These are phyloP conservation scores for Annulohypoxylon nitens DNA, from an alignment of 495 filamentous ascomycete species.

Conservation along the genomic window DNA sequence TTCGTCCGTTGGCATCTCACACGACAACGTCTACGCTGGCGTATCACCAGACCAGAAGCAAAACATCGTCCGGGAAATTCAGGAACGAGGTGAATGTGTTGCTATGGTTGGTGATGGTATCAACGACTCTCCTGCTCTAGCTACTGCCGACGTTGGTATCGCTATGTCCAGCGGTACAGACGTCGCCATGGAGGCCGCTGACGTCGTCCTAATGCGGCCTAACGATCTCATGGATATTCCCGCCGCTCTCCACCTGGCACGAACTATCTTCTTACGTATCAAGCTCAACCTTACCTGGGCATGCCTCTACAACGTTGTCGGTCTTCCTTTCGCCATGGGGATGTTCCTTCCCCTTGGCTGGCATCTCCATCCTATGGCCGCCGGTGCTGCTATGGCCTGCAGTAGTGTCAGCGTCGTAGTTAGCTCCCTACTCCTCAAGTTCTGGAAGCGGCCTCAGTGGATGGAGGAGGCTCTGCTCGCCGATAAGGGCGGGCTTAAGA, in stretches of 20 bases:
- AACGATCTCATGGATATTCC: conserved; percentile 93
- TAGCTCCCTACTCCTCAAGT: conserved; percentile 84
- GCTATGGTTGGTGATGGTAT: conserved; percentile 99
- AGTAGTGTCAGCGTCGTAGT: conserved; percentile 91
- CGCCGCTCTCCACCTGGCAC: conserved; percentile 82
- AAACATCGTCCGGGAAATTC: conserved; percentile 80
- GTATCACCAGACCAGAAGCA: conserved; percentile 91
- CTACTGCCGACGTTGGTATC: conserved; percentile 92
- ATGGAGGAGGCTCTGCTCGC: conserved; percentile 81
- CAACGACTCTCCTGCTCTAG: conserved; percentile 97
- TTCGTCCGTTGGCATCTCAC: conserved; percentile 81
- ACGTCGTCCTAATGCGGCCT: conserved; percentile 94
- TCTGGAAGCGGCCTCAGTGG: conserved; percentile 89
- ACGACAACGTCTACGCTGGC: conserved; percentile 79
- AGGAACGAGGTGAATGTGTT: conserved; percentile 78
- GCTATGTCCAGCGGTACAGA: conserved; percentile 93
- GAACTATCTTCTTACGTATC: conserved; percentile 90
- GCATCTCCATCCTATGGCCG: conserved; percentile 93
- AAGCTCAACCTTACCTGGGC: conserved; percentile 94
- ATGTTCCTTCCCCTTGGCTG: conserved; percentile 89
- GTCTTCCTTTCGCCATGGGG: conserved; percentile 97
- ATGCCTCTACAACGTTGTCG: conserved; percentile 91
- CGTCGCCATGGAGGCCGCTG: conserved; percentile 97
- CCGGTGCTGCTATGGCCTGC: conserved; percentile 92
- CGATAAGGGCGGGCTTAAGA: conserved; percentile 61